Evolutionary conservation across 371 early-diverging fungal species (phyloP), one percentile per base, ranked within the genome.

Genomic region (Mortierella sp.): DNA sequence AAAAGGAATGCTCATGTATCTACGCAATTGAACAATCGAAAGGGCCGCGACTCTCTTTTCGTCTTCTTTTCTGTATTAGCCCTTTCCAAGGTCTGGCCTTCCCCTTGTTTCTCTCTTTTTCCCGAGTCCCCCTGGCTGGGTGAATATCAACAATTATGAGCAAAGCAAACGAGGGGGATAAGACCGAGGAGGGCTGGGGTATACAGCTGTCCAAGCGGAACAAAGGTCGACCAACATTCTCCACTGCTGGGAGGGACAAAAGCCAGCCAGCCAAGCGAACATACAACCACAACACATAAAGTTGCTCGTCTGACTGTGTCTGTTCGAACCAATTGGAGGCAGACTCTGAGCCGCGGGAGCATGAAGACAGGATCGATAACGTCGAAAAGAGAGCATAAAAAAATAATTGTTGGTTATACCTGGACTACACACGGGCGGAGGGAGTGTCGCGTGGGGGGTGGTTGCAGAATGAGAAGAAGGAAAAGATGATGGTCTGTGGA

Each of bases 241-340:
- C 58, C 58, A 58, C 37, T 58, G 19, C 58, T 34, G 58, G 34
- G 55, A 55, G 55, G 55, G 64, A 64, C 40, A 64, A 64, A 14
- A 19, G 11, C 39, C 16, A 29, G 10, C 7, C 16, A 24, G 26
- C 2, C 2, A 64, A 7, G 13, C 40, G 24, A 39, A 24, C 4
- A 39, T n/a, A 22, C 64, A 39, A 22, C 63, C 22, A 64, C 29
- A 37, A n/a, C 7, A 24, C 22, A 11, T 9, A 63, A 40, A 41
- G 41, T 41, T n/a, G 39, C 64, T 41, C 64, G 39, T 41, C 40
- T 41, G 41, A 41, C 26, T 7, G 41, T 41, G 16, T 40, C 22
- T 39, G 41, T 19, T 40, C 34, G 41, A 64, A 64, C 40, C 39
- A 64, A 64, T 64, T 64, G 58, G 58, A 58, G 58, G 22, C 34